Percentiles rank a stretch among this genome's conserved stretches.
Evolutionary conservation across 192 early-diverging fungal genomes (phyloP).

Genomic region (Linnemannia zychae): DNA sequence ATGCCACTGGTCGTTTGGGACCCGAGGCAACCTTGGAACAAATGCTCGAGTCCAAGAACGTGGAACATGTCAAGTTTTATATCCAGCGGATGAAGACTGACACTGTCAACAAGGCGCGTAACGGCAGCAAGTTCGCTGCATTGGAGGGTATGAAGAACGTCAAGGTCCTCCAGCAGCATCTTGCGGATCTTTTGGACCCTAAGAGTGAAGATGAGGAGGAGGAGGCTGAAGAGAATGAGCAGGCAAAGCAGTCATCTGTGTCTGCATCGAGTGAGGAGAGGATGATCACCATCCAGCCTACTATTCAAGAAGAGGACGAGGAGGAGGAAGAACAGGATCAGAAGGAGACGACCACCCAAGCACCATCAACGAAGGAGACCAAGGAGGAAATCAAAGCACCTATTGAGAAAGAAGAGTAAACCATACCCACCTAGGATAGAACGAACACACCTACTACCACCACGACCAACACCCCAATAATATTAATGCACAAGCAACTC

Average conservation of each 20-base stretch:
- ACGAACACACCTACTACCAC: neutral
- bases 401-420: neutral
- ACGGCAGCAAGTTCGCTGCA: conserved; percentile 47
- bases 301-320: neutral
- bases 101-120: conserved; percentile 51
- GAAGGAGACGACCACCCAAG: conserved; percentile 6
- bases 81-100: conserved; percentile 56
- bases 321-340: conserved; percentile 4
- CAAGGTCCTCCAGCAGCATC: conserved; percentile 38
- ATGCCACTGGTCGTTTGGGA: conserved; percentile 26
- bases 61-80: conserved; percentile 41
- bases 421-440: neutral
- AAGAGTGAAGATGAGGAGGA: conserved; percentile 1
- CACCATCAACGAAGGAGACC: neutral
- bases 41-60: conserved; percentile 34
- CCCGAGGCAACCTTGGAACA: conserved; percentile 36
- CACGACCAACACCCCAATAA: neutral
- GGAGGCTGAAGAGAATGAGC: conserved; percentile 13
- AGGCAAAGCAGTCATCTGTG: neutral
- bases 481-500: neutral
- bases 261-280: neutral
- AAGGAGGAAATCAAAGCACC: neutral
- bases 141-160: conserved; percentile 56
- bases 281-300: conserved; percentile 1
- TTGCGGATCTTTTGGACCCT: conserved; percentile 19